These are phyloP conservation scores for Polychytrium aggregatum DNA, from an alignment of 192 early-diverging fungal genomes.

Conservation along the genomic window DNA sequence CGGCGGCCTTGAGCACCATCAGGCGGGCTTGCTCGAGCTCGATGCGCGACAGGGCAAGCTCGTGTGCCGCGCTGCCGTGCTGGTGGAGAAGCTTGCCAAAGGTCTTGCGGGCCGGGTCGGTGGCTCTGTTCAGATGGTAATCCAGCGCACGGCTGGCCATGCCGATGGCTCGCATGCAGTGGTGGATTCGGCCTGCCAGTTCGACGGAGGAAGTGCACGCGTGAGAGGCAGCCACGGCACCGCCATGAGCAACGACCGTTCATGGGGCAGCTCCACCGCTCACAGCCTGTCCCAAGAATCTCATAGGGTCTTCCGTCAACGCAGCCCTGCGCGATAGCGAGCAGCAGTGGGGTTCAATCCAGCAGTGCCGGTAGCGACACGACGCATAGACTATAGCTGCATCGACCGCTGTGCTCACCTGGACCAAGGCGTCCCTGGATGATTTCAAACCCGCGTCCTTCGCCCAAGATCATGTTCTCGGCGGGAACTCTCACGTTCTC, in stretches of 20 bases:
- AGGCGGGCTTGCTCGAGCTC: conserved; percentile 86
- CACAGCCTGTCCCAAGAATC: too few relatives aligned
- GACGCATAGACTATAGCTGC: too few relatives aligned
- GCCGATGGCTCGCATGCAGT: conserved; percentile 94
- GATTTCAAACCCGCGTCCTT: conserved; percentile 97
- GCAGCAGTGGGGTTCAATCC: too few relatives aligned
- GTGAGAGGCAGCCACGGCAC: neutral
- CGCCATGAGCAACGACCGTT: too few relatives aligned
- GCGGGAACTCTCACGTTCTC: conserved; percentile 77
- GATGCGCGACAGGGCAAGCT: conserved; percentile 78
- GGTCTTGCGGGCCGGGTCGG: conserved; percentile 62
- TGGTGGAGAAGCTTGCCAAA: conserved; percentile 79
- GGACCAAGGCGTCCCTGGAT: conserved; percentile 96
- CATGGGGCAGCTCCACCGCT: too few relatives aligned
- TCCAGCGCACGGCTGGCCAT: conserved; percentile 87
- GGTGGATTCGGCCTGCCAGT: conserved; percentile 78
- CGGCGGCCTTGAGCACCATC: conserved; percentile 86
- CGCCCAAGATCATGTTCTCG: conserved; percentile 82
- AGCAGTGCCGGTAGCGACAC: too few relatives aligned
- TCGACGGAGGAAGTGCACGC: neutral
- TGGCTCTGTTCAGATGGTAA: conserved; percentile 69
- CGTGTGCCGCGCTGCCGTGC: conserved; percentile 70
- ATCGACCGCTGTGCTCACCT: too few relatives aligned
- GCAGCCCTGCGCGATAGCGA: too few relatives aligned
- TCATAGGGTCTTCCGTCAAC: too few relatives aligned